Evolutionary conservation across 768 basidiomycete species (phyloP).

Genomic region (Mycena belliarum): DNA sequence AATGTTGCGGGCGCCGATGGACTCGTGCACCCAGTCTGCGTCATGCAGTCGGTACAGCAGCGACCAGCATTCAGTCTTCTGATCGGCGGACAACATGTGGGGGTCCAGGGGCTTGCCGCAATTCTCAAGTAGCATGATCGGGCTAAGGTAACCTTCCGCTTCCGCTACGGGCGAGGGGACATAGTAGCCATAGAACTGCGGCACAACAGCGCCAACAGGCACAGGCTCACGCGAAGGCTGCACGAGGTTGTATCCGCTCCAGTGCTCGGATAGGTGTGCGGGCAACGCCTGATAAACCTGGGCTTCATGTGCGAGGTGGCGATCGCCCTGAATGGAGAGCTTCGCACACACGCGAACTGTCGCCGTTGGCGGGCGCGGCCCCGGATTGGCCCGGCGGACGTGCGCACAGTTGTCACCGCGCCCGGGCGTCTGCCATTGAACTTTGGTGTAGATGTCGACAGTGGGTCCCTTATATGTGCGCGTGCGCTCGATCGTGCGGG

Average conservation of each 20-base stretch:
- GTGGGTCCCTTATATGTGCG: constrained; percentile 28
- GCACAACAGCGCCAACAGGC: constrained; percentile 52
- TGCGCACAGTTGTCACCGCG: constrained; percentile 35
- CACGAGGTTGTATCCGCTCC: constrained; percentile 49
- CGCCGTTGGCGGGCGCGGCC: constrained; percentile 34
- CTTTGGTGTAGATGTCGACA: constrained; percentile 27
- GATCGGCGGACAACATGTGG: constrained; percentile 34
- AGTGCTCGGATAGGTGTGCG: constrained; percentile 47
- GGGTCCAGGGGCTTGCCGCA: constrained; percentile 37
- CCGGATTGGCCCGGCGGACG: constrained; percentile 1
- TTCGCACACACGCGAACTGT: constrained; percentile 47
- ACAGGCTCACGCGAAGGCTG: constrained; percentile 44
- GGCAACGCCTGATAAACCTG: constrained; percentile 47
- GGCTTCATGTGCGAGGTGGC: constrained; percentile 42
- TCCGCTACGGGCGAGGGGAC: constrained; percentile 18
- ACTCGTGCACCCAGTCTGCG: constrained; percentile 38
- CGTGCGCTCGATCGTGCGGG: constrained; percentile 6
- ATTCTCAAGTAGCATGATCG: constrained; percentile 45
- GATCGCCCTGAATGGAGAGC: constrained; percentile 39
- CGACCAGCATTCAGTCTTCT: constrained; percentile 43
- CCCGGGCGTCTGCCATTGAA: constrained; percentile 34
- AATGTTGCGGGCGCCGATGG: constrained; percentile 40
- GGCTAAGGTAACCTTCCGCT: constrained; percentile 32
- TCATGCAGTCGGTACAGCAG: constrained; percentile 40
- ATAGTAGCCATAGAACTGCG: constrained; percentile 70